These are phyloP conservation scores for Lactuca sativa DNA, from an alignment of 129 eudicot species.

Conservation along the genomic window DNA sequence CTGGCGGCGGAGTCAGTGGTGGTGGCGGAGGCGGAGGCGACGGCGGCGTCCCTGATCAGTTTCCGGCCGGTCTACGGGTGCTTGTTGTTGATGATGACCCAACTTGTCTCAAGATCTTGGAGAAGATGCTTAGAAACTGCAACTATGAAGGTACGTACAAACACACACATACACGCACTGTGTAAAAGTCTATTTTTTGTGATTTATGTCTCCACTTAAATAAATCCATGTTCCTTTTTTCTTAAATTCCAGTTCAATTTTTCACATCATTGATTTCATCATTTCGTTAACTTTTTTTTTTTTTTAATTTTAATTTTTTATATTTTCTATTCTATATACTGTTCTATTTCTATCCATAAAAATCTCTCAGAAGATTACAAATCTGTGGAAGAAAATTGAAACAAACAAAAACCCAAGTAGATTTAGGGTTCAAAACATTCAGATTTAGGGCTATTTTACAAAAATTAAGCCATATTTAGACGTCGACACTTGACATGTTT, in stretches of 20 bases:
- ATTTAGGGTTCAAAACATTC: constrained; percentile 14
- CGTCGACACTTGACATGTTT: constrained; percentile 11
- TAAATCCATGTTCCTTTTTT: constrained; percentile 19
- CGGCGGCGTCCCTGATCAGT: constrained; percentile 42
- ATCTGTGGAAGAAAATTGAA: constrained; percentile 30
- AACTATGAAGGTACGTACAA: constrained; percentile 52
- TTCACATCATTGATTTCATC: constrained; percentile 27
- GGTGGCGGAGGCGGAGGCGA: constrained; percentile 24
- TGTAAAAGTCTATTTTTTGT: not conserved
- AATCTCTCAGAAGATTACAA: constrained; percentile 20
- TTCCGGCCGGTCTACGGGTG: constrained; percentile 67
- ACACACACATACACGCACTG: constrained; percentile 21
- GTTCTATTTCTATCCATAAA: constrained; percentile 35
- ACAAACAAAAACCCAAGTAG: constrained; percentile 14
- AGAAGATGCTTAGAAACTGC: constrained; percentile 54
- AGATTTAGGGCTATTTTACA: constrained; percentile 4
- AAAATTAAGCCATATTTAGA: constrained; percentile 11
- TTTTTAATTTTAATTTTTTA: not conserved
- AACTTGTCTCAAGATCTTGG: constrained; percentile 59
- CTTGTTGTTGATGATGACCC: constrained; percentile 71
- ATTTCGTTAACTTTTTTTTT: not conserved
- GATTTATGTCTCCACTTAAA: constrained; percentile 12
- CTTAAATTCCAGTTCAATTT: constrained; percentile 9
- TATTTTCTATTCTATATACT: constrained; percentile 19
- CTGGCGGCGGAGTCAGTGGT: constrained; percentile 1